Conservation (phyloP, 2,329 filamentous ascomycete genomes). For the Stachybotrys chartarum region DNA sequence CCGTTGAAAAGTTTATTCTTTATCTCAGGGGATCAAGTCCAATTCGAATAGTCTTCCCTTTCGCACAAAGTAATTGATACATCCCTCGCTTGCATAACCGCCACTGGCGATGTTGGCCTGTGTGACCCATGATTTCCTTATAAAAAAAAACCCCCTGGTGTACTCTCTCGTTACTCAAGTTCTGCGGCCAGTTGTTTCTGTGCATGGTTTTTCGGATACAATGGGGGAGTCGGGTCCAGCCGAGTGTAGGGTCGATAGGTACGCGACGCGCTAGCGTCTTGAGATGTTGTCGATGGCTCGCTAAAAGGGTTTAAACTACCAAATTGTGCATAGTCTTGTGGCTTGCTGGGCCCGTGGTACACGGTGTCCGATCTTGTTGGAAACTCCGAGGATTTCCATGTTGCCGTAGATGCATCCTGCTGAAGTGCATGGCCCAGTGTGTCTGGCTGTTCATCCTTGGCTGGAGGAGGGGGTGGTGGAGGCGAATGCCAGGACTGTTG, state of each 20-base stretch:
- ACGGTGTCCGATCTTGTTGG: slow-evolving; percentile 9
- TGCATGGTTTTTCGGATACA: background rate
- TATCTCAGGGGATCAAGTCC: too few species aligned
- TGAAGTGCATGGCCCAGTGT: background rate
- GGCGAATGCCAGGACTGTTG: background rate
- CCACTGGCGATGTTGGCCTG: too few species aligned
- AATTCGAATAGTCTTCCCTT: too few species aligned
- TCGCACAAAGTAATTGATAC: too few species aligned
- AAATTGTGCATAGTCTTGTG: slow-evolving; percentile 13
- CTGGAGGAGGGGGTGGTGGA: background rate
- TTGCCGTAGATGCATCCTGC: background rate
- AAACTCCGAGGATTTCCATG: slow-evolving; percentile 3
- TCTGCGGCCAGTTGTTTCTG: background rate
- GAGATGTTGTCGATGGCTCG: background rate
- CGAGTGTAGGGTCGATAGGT: background rate
- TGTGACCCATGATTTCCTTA: too few species aligned
- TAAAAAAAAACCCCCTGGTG: background rate
- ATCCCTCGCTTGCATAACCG: too few species aligned
- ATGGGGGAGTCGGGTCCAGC: background rate
- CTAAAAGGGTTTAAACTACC: slow-evolving; percentile 9
- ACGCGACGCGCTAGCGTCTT: background rate
- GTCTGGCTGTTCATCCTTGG: slow-evolving; percentile 1
- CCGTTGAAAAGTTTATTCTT: too few species aligned
- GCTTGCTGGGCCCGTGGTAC: slow-evolving; percentile 12
- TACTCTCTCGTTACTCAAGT: background rate